phyloP scores from a whole-genome alignment of 2,329 filamentous ascomycete species.

The Aspergillus brasiliensis region DNA sequence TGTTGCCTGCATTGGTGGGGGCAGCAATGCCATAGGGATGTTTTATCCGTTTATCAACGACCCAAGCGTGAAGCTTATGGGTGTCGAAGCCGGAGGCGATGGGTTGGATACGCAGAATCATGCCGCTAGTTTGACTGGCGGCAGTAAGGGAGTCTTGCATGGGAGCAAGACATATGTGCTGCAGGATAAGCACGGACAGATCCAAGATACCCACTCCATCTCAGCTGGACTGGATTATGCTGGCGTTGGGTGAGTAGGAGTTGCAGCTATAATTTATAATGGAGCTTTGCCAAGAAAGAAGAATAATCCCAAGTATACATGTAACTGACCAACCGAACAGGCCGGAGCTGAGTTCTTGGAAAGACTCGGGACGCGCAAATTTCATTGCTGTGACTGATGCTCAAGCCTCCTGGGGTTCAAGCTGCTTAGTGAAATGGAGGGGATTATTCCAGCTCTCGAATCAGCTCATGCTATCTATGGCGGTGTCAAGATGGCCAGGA shows the following conservation, averaged over 20 bases:
- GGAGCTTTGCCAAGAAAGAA: no score
- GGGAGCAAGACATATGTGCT: constrained; percentile 91
- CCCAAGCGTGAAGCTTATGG: constrained; percentile 78
- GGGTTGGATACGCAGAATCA: constrained; percentile 79
- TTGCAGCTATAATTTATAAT: no score
- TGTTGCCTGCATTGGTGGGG: constrained; percentile 96
- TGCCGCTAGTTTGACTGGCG: constrained; percentile 80
- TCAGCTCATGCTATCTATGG: no score
- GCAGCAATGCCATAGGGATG: constrained; percentile 91
- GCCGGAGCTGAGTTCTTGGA: no score
- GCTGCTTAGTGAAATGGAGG: no score
- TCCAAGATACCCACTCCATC: constrained; percentile 86
- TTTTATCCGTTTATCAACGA: constrained; percentile 92
- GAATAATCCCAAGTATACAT: no score
- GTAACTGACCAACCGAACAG: no score
- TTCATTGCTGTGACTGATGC: no score
- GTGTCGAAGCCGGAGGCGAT: constrained; percentile 90
- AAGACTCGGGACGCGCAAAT: no score
- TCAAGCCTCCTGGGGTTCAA: no score
- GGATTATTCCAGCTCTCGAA: no score
- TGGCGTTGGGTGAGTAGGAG: constrained; percentile 82
- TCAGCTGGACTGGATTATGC: constrained; percentile 94
- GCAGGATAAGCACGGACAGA: constrained; percentile 86
- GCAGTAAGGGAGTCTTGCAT: constrained; percentile 88
- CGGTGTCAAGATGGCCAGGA: no score